A percentile compares a stretch with the other conserved stretches of the same genome.
phyloP scores from a whole-genome alignment of 2,329 filamentous ascomycete species.

The Aureobasidium subglaciale region DNA sequence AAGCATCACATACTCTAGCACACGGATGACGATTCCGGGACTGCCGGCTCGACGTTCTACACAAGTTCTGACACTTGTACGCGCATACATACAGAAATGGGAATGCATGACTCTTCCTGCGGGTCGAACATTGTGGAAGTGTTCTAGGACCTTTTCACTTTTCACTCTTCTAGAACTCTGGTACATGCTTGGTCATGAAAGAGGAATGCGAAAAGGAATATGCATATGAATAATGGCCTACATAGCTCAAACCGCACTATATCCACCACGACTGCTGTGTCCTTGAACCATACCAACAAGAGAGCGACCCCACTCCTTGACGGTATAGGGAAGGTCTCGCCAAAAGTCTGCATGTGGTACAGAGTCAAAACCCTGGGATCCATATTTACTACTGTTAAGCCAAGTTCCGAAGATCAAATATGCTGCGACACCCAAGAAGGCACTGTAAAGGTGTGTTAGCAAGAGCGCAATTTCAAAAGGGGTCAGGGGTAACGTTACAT shows the following conservation, averaged over 20 bases:
- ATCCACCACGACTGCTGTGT: slow-evolving; percentile 72
- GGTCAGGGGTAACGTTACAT: slow-evolving; percentile 54
- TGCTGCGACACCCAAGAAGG: slow-evolving; percentile 75
- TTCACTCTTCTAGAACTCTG: too few relatives aligned
- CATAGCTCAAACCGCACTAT: slow-evolving; percentile 73
- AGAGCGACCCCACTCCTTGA: slow-evolving; percentile 79
- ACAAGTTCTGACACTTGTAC: too few relatives aligned
- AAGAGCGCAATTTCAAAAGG: background rate
- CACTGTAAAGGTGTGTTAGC: slow-evolving; percentile 41
- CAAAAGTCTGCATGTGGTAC: slow-evolving; percentile 88
- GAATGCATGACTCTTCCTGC: too few relatives aligned
- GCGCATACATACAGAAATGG: too few relatives aligned
- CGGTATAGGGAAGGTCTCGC: slow-evolving; percentile 82
- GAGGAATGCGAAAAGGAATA: background rate
- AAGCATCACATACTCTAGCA: too few relatives aligned
- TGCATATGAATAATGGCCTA: background rate
- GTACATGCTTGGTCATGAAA: too few relatives aligned
- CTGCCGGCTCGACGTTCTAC: too few relatives aligned
- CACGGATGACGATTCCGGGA: too few relatives aligned
- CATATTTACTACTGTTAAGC: slow-evolving; percentile 98
- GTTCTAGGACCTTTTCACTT: too few relatives aligned
- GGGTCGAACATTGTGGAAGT: too few relatives aligned
- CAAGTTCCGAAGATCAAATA: slow-evolving; percentile 98
- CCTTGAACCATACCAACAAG: slow-evolving; percentile 79
- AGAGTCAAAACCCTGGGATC: slow-evolving; percentile 89